phyloP scores from a whole-genome alignment of 163 green algal genomes.

The Coccomyxa subellipsoidea region DNA sequence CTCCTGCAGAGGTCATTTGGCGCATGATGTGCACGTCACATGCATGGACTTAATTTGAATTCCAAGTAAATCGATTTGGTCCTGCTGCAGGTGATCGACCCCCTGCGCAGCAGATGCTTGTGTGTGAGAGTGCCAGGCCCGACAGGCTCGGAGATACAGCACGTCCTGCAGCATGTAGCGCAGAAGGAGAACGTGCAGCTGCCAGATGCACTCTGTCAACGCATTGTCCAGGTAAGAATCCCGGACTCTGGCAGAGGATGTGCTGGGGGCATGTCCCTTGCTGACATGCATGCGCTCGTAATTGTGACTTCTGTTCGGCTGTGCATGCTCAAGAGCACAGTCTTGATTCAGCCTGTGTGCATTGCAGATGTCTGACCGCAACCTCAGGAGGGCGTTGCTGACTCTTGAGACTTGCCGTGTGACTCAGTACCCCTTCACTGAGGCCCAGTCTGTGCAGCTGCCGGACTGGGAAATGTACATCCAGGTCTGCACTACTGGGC shows the following conservation, averaged over 20 bases:
- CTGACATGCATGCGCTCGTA: no score
- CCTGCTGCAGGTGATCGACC: conserved; percentile 77
- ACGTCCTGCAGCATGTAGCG: conserved; percentile 71
- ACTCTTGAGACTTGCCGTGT: conserved; percentile 71
- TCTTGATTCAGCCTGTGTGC: not conserved
- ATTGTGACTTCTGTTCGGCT: no score
- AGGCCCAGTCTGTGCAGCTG: conserved; percentile 53
- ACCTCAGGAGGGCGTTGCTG: conserved; percentile 77
- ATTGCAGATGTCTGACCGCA: conserved; percentile 48
- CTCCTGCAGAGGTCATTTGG: no score
- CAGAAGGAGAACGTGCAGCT: conserved; percentile 70
- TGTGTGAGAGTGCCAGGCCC: conserved; percentile 84
- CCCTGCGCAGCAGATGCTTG: conserved; percentile 84
- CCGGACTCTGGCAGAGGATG: no score
- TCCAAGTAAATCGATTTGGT: not conserved
- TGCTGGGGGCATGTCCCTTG: no score
- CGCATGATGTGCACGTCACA: no score
- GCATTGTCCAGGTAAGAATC: conserved; percentile 51
- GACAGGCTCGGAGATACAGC: conserved; percentile 51
- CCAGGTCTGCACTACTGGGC: no score
- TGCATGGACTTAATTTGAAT: not conserved
- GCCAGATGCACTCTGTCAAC: conserved; percentile 55
- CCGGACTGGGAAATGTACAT: conserved; percentile 91
- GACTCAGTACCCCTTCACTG: conserved; percentile 64
- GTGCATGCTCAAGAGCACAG: not conserved